Evolutionary conservation across 441 rosid genomes (phyloP).

Genomic region (Cnidoscolus chayamansa): DNA sequence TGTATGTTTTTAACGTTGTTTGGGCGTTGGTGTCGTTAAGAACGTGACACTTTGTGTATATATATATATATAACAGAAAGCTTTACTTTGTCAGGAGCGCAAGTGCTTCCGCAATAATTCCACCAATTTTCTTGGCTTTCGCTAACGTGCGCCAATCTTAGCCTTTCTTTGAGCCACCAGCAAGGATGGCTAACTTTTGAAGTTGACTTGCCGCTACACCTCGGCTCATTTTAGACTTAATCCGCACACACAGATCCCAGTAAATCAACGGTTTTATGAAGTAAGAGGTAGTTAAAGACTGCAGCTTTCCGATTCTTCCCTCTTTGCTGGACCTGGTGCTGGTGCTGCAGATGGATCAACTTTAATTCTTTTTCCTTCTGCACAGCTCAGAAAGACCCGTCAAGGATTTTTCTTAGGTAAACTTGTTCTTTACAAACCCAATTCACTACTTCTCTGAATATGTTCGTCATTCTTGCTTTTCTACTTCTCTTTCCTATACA

Average conservation of each 20-base stretch:
- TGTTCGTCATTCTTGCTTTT: background rate
- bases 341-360: background rate
- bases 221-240: constrained; percentile 36
- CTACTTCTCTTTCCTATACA: background rate
- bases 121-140: background rate
- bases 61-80: background rate
- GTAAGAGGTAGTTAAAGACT: constrained; percentile 15
- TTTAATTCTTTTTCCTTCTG: background rate
- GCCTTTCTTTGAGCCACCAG: background rate
- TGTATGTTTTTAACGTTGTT: no score
- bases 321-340: no score
- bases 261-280: constrained; percentile 38
- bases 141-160: constrained; percentile 11
- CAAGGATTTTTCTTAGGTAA: constrained; percentile 24
- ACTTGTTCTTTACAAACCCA: constrained; percentile 4
- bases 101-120: constrained; percentile 7
- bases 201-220: constrained; percentile 27
- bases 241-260: constrained; percentile 22
- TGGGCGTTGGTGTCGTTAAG: no score
- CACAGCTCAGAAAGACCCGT: constrained; percentile 4
- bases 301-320: background rate
- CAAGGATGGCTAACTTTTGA: background rate
- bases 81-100: background rate
- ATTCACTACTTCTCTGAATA: constrained; percentile 6
- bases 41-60: background rate